Evolutionary conservation across 176 grass and related monocot genomes (phyloP).

Genomic region (Panicum miliaceum): DNA sequence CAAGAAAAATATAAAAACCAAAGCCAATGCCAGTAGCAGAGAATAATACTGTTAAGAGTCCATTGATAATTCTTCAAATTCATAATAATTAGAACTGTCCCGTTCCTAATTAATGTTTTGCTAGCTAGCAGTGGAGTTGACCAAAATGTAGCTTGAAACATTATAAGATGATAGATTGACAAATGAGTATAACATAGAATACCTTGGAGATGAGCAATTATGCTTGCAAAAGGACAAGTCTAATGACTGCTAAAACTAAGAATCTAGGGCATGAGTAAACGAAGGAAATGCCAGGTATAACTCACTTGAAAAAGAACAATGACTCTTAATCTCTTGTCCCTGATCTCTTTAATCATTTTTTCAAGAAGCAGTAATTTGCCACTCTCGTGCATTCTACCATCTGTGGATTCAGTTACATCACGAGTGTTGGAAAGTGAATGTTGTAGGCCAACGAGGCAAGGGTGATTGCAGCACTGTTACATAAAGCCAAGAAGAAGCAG

Average conservation of each 20-base stretch:
- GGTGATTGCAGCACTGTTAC: constrained; percentile 91
- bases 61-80: constrained; percentile 2
- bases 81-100: constrained; percentile 25
- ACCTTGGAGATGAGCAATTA: constrained; percentile 7
- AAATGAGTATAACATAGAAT: constrained; percentile 20
- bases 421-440: constrained; percentile 42
- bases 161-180: constrained; percentile 21
- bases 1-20: constrained; percentile 13
- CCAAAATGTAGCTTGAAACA: constrained; percentile 24
- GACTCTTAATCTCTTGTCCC: constrained; percentile 54
- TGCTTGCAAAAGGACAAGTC: neutral
- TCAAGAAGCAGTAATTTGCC: constrained; percentile 81
- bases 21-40: neutral
- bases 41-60: neutral
- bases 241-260: constrained; percentile 22
- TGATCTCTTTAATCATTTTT: constrained; percentile 76
- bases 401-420: constrained; percentile 42
- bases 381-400: constrained; percentile 58
- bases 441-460: constrained; percentile 71
- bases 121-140: constrained; percentile 10
- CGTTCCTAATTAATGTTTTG: constrained; percentile 24
- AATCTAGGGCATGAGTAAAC: constrained; percentile 27
- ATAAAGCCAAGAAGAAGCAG: constrained; percentile 32
- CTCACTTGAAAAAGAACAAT: constrained; percentile 88
- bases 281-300: neutral